A percentile compares a stretch with the other conserved stretches of the same genome.
Evolutionary conservation across 306 rosid species (phyloP).

Genomic region (Quercus wislizeni): DNA sequence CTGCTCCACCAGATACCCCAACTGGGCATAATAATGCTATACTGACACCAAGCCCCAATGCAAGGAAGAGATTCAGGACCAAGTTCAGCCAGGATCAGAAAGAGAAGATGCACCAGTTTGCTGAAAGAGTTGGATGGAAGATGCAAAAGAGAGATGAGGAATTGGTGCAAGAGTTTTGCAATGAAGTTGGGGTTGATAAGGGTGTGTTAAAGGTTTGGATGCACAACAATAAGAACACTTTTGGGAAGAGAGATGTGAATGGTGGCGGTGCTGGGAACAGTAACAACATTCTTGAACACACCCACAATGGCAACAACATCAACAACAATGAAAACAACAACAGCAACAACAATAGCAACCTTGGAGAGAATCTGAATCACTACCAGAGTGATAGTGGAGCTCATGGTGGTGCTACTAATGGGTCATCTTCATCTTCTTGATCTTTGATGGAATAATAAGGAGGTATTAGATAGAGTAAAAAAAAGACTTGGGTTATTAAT

Average conservation of each 20-base stretch:
- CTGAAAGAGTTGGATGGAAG: constrained; percentile 88
- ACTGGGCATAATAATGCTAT: constrained; percentile 14
- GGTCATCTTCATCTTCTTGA: constrained; percentile 94
- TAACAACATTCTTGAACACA: constrained; percentile 17
- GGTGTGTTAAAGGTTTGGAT: constrained; percentile 93
- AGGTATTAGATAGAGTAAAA: constrained; percentile 45
- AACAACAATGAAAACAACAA: background rate
- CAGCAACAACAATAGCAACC: constrained; percentile 14
- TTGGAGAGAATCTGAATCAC: constrained; percentile 25
- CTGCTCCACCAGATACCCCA: constrained; percentile 43
- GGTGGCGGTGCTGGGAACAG: constrained; percentile 13
- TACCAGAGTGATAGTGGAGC: constrained; percentile 33
- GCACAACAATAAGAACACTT: constrained; percentile 90
- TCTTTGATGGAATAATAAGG: constrained; percentile 13
- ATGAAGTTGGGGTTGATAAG: constrained; percentile 61
- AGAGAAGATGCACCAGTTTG: constrained; percentile 80
- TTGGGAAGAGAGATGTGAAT: constrained; percentile 38
- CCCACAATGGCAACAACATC: constrained; percentile 13
- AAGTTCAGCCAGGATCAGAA: constrained; percentile 81
- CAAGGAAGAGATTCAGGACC: constrained; percentile 69
- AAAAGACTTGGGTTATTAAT: constrained; percentile 15
- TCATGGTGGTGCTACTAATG: constrained; percentile 64
- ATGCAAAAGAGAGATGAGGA: constrained; percentile 90
- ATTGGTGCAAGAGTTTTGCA: constrained; percentile 55
- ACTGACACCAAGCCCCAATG: constrained; percentile 20